phyloP scores from a whole-genome alignment of 1,284 basidiomycete genomes.

The Irpex sp. region DNA sequence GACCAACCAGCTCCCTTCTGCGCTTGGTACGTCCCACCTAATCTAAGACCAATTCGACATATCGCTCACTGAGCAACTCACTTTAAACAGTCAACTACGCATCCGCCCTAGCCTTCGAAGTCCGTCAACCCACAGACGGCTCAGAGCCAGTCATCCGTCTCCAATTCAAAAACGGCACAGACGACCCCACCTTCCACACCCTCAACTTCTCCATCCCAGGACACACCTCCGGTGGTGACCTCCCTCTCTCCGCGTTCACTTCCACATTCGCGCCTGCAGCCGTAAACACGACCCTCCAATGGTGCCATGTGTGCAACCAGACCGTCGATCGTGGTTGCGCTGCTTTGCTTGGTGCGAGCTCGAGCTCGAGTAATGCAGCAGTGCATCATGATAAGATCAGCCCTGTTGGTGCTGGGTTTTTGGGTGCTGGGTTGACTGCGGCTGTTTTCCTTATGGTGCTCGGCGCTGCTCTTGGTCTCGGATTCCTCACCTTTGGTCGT shows the following conservation, averaged over 20 bases:
- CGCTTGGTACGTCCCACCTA: slow-evolving; percentile 25
- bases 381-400: slow-evolving; percentile 35
- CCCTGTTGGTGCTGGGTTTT: slow-evolving; percentile 56
- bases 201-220: slow-evolving; percentile 25
- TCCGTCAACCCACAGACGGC: slow-evolving; percentile 25
- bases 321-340: slow-evolving; percentile 50
- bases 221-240: slow-evolving; percentile 31
- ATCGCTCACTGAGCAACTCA: too few species aligned
- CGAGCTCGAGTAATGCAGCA: too few species aligned
- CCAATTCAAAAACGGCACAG: slow-evolving; percentile 54
- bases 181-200: slow-evolving; percentile 24
- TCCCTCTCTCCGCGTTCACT: slow-evolving; percentile 55
- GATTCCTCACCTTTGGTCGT: slow-evolving; percentile 36
- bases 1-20: slow-evolving; percentile 31
- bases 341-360: slow-evolving; percentile 25
- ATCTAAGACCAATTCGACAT: too few species aligned
- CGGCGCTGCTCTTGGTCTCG: slow-evolving; percentile 38
- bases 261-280: slow-evolving; percentile 44
- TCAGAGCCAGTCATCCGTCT: slow-evolving; percentile 42
- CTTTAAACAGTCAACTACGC: slow-evolving; percentile 38
- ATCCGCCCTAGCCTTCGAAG: slow-evolving; percentile 35
- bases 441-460: slow-evolving; percentile 38
- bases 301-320: slow-evolving; percentile 58
- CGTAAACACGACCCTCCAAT: slow-evolving; percentile 50
- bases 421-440: slow-evolving; percentile 56